phyloP scores from a whole-genome alignment of 2,329 filamentous ascomycete genomes.

The Ascochyta fabae region DNA sequence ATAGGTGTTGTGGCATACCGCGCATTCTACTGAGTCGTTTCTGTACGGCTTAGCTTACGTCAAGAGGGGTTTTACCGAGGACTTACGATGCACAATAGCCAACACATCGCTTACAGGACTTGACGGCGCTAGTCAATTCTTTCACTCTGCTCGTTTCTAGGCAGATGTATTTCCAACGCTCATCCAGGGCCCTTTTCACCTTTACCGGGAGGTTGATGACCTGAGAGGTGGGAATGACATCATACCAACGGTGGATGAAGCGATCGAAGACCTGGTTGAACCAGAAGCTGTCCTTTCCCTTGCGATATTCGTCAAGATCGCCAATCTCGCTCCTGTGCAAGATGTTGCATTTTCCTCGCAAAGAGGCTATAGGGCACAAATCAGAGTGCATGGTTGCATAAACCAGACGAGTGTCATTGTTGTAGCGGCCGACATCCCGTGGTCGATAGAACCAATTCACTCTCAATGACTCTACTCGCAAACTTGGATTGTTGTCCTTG shows the following conservation, averaged over 20 bases:
- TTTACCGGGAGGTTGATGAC: slow-evolving; percentile 96
- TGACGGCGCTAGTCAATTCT: slow-evolving; percentile 93
- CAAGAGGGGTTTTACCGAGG: neutral
- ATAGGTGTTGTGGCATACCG: slow-evolving; percentile 92
- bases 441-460: slow-evolving; percentile 99
- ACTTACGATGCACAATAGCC: slow-evolving; percentile 89
- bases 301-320: slow-evolving; percentile 83
- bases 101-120: slow-evolving; percentile 91
- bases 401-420: slow-evolving; percentile 86
- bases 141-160: slow-evolving; percentile 93
- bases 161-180: slow-evolving; percentile 95
- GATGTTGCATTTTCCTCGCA: slow-evolving; percentile 93
- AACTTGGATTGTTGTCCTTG: slow-evolving; percentile 68
- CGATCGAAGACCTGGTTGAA: slow-evolving; percentile 97
- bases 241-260: slow-evolving; percentile 97
- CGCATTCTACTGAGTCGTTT: slow-evolving; percentile 95
- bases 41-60: slow-evolving; percentile 55
- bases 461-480: slow-evolving; percentile 82
- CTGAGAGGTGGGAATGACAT: slow-evolving; percentile 87
- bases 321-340: slow-evolving; percentile 85
- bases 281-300: slow-evolving; percentile 87
- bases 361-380: slow-evolving; percentile 86
- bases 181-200: slow-evolving; percentile 94
- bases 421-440: slow-evolving; percentile 91
- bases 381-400: slow-evolving; percentile 99